Evolutionary conservation across 345 rosid genomes (phyloP).

Genomic region (Pistacia vera): DNA sequence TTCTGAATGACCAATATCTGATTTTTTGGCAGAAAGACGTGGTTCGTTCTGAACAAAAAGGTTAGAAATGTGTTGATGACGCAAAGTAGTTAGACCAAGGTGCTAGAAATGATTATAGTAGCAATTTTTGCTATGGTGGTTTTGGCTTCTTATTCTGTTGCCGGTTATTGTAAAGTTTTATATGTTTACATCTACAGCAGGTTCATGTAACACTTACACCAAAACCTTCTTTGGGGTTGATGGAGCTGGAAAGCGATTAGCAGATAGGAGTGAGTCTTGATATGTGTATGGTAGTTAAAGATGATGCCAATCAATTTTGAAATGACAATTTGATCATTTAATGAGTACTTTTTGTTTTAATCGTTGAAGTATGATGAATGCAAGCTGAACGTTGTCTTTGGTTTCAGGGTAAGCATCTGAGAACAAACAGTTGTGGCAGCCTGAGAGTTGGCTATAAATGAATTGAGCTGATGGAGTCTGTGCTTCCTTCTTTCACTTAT

Average conservation of each 20-base stretch:
- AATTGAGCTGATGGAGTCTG: too few relatives aligned
- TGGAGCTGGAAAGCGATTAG: constrained; percentile 95
- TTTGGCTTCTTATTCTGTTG: neutral
- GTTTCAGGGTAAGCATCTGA: too few relatives aligned
- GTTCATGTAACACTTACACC: constrained; percentile 76
- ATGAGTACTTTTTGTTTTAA: too few relatives aligned
- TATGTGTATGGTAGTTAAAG: neutral
- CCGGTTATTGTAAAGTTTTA: constrained; percentile 13
- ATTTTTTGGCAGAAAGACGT: neutral
- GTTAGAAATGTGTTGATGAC: neutral
- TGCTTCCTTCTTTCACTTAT: too few relatives aligned
- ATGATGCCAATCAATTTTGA: too few relatives aligned
- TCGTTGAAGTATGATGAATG: too few relatives aligned
- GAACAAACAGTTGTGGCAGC: too few relatives aligned
- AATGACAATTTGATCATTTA: too few relatives aligned
- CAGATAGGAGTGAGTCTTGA: constrained; percentile 74
- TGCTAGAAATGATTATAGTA: neutral
- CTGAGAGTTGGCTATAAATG: too few relatives aligned
- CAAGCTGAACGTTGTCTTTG: too few relatives aligned
- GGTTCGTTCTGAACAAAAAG: neutral
- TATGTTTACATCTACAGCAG: constrained; percentile 53
- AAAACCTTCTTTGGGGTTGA: constrained; percentile 87
- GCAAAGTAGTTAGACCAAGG: neutral
- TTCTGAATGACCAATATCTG: constrained; percentile 1
- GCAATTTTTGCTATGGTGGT: neutral